Base-by-base conservation (phyloP, 2,329 filamentous ascomycete species). In the Fusarium sp. region DNA sequence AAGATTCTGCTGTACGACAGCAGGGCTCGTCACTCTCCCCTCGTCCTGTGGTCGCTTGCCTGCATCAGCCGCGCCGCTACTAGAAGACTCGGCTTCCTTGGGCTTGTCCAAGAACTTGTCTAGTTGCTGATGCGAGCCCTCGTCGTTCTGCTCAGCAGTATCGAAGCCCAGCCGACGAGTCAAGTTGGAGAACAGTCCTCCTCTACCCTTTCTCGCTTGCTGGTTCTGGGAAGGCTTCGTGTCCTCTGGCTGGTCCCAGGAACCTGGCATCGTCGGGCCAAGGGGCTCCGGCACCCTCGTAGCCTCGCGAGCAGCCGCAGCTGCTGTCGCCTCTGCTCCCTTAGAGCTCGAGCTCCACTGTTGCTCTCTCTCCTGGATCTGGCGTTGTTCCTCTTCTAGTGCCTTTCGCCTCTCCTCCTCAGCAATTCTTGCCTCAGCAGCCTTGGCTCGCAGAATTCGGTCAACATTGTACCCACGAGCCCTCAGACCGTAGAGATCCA, bases 401-500 rank as follows among this genome's bases (percentile, higher is more conserved):
- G 91, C 89, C 74, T 90, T 90, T 74, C 91, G 89, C 53, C 92
- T 87, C 77, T 93, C 89, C 73, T 92, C 91, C 75, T 97, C 94
- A 0, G 93, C 93, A 69, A 98, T 89, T 57, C 92, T 88, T 6
- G 93, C 92, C 78, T 98, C 93, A 2, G 92, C 92, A 18, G 91
- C 93, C 81, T 96, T 96, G 58, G 91, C 91, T 36, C 93, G 89
- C 20, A 99, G 84, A 67, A 99, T 98, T 54, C 96, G 91, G 75
- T 97, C 93, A 38, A 99, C 96, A 72, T 99, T 98, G 83, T 97
- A 98, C 2, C 96, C 96, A 69, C 96, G 93, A 65, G 90, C 89
- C 73, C 93, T 90, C 40, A 99, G 82, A 56, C 94, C 90, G 50
- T 91, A 87, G 23, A 99, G 84, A 72, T 95, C 93, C 8, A 96